These are phyloP conservation scores for Mycena metata DNA, from an alignment of 768 basidiomycete species.

Conservation along the genomic window DNA sequence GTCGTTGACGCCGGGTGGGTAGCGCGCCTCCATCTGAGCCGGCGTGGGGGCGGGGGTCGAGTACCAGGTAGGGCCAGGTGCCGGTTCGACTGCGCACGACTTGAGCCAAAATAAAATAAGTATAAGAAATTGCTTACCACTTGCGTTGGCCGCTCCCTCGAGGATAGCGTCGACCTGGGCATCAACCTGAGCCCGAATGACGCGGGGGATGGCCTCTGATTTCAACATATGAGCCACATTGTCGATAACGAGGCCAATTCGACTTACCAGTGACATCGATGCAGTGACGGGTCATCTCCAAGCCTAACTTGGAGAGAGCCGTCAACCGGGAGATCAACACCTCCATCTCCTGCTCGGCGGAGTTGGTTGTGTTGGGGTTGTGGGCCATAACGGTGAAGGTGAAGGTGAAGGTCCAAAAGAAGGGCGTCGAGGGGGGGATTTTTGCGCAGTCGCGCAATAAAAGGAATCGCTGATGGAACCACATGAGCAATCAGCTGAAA, in stretches of 20 bases:
- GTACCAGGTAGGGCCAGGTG: neutral
- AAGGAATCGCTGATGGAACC: too few species aligned
- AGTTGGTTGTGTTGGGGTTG: neutral
- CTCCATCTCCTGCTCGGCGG: slow-evolving; percentile 9
- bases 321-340: slow-evolving; percentile 2
- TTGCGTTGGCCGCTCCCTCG: too few species aligned
- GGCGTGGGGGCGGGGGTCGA: neutral
- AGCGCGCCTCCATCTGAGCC: neutral
- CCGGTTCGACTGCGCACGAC: neutral
- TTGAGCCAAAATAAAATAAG: neutral
- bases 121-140: neutral
- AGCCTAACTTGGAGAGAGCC: neutral
- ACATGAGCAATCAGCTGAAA: too few species aligned
- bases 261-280: slow-evolving; percentile 10
- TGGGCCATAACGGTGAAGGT: neutral
- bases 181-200: neutral
- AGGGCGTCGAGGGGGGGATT: neutral
- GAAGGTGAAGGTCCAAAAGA: neutral
- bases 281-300: slow-evolving; percentile 16
- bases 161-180: neutral
- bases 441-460: too few species aligned
- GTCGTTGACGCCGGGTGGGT: slow-evolving; percentile 6
- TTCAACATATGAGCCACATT: neutral
- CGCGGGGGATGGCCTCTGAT: slow-evolving; percentile 1
- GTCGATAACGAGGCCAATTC: neutral